A percentile compares a stretch with the other conserved stretches of the same genome.
Conservation (phyloP, 495 filamentous ascomycete species). For the Trichoderma orchidacearum region DNA sequence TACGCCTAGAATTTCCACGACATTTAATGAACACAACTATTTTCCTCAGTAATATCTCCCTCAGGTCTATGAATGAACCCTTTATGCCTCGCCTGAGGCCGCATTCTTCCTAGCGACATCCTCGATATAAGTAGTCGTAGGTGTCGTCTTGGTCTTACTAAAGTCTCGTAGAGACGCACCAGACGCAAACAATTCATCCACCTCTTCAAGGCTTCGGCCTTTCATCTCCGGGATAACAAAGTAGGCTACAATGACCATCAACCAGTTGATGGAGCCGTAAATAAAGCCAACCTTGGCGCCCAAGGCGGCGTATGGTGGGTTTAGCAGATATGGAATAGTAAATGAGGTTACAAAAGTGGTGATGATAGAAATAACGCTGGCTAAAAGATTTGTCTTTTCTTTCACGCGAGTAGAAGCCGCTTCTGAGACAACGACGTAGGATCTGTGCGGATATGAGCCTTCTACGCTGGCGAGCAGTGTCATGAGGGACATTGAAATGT, state of each 20-base stretch:
- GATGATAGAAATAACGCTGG: constrained; percentile 14
- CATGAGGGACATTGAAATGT: too few species aligned
- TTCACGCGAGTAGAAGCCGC: constrained; percentile 9
- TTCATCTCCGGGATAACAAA: constrained; percentile 30
- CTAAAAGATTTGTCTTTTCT: constrained; percentile 19
- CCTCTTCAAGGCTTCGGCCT: constrained; percentile 26
- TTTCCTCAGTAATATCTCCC: too few species aligned
- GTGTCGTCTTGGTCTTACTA: constrained; percentile 3
- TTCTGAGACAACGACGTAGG: constrained; percentile 9
- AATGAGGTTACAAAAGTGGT: constrained; percentile 21
- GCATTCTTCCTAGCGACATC: background rate
- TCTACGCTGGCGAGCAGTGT: too few species aligned
- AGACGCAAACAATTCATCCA: constrained; percentile 11
- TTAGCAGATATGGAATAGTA: constrained; percentile 18
- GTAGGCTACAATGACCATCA: constrained; percentile 14
- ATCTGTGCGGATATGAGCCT: too few species aligned
- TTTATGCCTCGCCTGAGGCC: background rate
- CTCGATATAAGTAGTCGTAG: background rate
- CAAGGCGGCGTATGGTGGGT: constrained; percentile 10
- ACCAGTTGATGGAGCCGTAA: constrained; percentile 15
- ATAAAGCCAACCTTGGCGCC: constrained; percentile 27
- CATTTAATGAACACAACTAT: too few species aligned
- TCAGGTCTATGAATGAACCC: background rate
- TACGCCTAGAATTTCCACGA: too few species aligned
- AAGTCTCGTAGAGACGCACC: constrained; percentile 6